Evolutionary conservation across 257 asterid genomes (phyloP).

Genomic region (Nicotiana tabacum): DNA sequence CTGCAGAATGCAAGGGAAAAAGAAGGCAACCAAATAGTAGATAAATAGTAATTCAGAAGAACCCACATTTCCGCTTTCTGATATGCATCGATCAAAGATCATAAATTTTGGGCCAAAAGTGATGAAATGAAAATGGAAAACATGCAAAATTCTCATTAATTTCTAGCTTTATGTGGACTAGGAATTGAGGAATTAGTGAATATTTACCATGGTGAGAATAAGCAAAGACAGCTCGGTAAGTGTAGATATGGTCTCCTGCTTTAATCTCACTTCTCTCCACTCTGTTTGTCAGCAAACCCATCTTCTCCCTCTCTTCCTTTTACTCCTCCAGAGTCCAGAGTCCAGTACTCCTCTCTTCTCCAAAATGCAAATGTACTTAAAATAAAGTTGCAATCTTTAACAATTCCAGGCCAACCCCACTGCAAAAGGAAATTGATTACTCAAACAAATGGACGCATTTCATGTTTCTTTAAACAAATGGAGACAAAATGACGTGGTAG

Average conservation of each 20-base stretch:
- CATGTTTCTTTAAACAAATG: background rate
- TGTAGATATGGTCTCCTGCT: constrained; percentile 83
- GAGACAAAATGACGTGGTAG: constrained; percentile 16
- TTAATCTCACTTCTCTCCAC: constrained; percentile 61
- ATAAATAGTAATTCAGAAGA: background rate
- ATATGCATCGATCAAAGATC: background rate
- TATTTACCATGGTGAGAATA: constrained; percentile 73
- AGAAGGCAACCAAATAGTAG: background rate
- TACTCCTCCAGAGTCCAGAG: constrained; percentile 5
- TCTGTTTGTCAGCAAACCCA: constrained; percentile 79
- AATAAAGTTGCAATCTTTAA: background rate
- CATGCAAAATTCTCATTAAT: background rate
- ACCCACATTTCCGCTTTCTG: constrained; percentile 8
- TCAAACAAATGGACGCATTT: background rate
- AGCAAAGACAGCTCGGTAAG: constrained; percentile 73
- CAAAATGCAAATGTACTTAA: background rate
- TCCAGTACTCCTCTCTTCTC: background rate
- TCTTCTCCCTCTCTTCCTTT: constrained; percentile 12
- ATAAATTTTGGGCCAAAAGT: background rate
- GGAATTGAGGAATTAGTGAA: background rate
- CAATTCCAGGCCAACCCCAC: background rate
- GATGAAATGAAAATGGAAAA: background rate
- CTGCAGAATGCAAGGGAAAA: background rate
- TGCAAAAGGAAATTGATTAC: background rate
- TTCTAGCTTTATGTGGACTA: background rate